phyloP scores from a whole-genome alignment of 345 rosid species.

The Hibiscus syriacus region DNA sequence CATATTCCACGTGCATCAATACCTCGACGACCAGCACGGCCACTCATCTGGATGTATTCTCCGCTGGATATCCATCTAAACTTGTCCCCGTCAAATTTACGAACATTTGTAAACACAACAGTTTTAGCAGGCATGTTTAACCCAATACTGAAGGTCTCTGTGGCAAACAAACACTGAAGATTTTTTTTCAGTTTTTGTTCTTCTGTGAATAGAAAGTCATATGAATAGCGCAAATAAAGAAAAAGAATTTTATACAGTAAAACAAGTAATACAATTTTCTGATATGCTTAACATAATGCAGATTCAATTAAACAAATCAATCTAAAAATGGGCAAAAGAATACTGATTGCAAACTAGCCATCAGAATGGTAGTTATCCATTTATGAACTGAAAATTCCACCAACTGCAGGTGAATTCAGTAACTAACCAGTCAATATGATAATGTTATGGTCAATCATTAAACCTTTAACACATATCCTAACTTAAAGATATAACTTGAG shows the following conservation, averaged over 20 bases:
- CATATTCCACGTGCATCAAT: constrained; percentile 93
- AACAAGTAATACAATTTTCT: background rate
- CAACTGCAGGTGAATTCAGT: background rate
- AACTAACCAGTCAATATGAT: background rate
- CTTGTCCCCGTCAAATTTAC: constrained; percentile 97
- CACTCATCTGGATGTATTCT: constrained; percentile 98
- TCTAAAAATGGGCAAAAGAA: background rate
- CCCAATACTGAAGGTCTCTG: constrained; percentile 99
- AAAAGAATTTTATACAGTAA: background rate
- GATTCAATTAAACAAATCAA: background rate
- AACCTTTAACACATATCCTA: background rate
- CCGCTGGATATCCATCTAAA: constrained; percentile 98
- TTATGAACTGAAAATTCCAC: background rate
- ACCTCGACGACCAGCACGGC: constrained; percentile 99
- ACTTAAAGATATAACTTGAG: constrained; percentile 3
- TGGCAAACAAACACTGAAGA: constrained; percentile 90
- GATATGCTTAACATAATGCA: background rate
- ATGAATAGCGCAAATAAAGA: background rate
- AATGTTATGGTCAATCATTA: background rate
- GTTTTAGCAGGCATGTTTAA: constrained; percentile 99
- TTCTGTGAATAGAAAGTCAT: background rate
- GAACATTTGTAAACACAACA: constrained; percentile 93
- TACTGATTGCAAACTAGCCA: constrained; percentile 1
- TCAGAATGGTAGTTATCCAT: background rate
- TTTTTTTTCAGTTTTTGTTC: constrained; percentile 19